A percentile compares a stretch with the other conserved stretches of the same genome.
These are phyloP conservation scores for Penicillium crustosum DNA, from an alignment of 2,329 filamentous ascomycete species.

Conservation along the genomic window DNA sequence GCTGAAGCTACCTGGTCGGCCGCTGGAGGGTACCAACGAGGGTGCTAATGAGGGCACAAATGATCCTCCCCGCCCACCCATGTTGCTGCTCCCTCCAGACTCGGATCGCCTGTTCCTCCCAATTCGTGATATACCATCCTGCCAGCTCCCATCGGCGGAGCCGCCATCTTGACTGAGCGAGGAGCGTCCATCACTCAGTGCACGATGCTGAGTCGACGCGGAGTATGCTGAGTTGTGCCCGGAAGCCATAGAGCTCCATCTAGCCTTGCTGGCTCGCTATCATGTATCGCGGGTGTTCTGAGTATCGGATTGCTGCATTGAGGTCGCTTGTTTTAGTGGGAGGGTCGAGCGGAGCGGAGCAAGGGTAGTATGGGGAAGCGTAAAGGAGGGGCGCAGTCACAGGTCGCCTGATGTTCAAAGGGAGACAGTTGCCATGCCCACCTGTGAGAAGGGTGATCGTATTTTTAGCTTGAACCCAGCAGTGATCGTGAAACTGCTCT, in stretches of 20 bases:
- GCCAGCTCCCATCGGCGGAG: slow-evolving; percentile 42
- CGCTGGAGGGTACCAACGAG: slow-evolving; percentile 66
- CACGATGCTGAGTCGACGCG: slow-evolving; percentile 43
- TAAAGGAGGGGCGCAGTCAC: slow-evolving; percentile 27
- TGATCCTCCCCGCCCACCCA: slow-evolving; percentile 59
- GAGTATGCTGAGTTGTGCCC: slow-evolving; percentile 45
- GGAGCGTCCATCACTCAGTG: slow-evolving; percentile 38
- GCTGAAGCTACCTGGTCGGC: slow-evolving; percentile 81
- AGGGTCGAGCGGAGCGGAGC: slow-evolving; percentile 22
- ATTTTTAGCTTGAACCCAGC: neutral
- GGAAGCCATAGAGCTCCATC: slow-evolving; percentile 49
- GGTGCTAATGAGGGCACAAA: slow-evolving; percentile 34
- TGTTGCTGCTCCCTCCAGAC: slow-evolving; percentile 60
- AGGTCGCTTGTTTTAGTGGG: slow-evolving; percentile 15
- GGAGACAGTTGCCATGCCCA: slow-evolving; percentile 1
- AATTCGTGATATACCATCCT: slow-evolving; percentile 33
- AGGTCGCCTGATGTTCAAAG: slow-evolving; percentile 18
- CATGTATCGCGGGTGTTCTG: slow-evolving; percentile 34
- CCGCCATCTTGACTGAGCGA: slow-evolving; percentile 42
- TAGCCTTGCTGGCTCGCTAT: slow-evolving; percentile 37
- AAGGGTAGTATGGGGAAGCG: slow-evolving; percentile 26
- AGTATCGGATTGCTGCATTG: slow-evolving; percentile 35
- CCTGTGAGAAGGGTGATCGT: slow-evolving; percentile 1
- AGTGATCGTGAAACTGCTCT: slow-evolving; percentile 5
- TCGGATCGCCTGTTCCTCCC: slow-evolving; percentile 52